A percentile compares a stretch with the other conserved stretches of the same genome.
These are phyloP conservation scores for Evansstolkia leycettana DNA, from an alignment of 495 filamentous ascomycete genomes.

Conservation along the genomic window DNA sequence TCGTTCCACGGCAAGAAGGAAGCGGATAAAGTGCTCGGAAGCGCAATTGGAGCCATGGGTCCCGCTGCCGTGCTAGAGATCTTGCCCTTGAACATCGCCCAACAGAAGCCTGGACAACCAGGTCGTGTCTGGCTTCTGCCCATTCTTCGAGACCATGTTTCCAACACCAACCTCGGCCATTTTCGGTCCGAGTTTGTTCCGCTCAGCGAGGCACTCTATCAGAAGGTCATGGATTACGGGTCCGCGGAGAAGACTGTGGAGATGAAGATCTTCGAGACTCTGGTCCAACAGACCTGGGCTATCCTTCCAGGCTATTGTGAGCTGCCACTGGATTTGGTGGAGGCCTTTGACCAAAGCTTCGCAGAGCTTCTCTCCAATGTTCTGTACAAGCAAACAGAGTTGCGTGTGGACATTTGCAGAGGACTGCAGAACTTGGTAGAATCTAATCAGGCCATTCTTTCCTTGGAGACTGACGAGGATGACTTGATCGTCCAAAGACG, in stretches of 20 bases:
- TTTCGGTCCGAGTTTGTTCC: slow-evolving; percentile 81
- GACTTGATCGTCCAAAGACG: slow-evolving; percentile 59
- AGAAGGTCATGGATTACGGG: slow-evolving; percentile 70
- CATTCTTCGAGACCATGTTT: slow-evolving; percentile 70
- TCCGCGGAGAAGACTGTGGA: slow-evolving; percentile 78
- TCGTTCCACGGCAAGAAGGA: slow-evolving; percentile 91
- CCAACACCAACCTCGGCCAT: slow-evolving; percentile 73
- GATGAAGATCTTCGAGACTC: slow-evolving; percentile 91
- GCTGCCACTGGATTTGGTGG: slow-evolving; percentile 64
- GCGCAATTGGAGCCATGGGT: slow-evolving; percentile 79
- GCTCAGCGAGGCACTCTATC: slow-evolving; percentile 79
- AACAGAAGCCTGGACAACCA: slow-evolving; percentile 59
- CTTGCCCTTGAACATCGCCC: slow-evolving; percentile 72
- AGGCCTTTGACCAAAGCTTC: slow-evolving; percentile 77
- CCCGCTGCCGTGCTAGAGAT: slow-evolving; percentile 68
- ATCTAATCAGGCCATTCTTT: slow-evolving; percentile 69
- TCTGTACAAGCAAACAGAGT: slow-evolving; percentile 79
- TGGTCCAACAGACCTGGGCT: slow-evolving; percentile 92
- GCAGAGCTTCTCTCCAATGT: slow-evolving; percentile 85
- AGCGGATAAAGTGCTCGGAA: slow-evolving; percentile 77
- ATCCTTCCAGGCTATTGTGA: slow-evolving; percentile 93
- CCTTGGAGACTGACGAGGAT: slow-evolving; percentile 45
- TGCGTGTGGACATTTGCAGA: slow-evolving; percentile 76
- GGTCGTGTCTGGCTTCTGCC: slow-evolving; percentile 93
- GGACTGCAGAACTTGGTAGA: slow-evolving; percentile 78